Conservation (phyloP, 345 rosid genomes). For the Ricinus communis region DNA sequence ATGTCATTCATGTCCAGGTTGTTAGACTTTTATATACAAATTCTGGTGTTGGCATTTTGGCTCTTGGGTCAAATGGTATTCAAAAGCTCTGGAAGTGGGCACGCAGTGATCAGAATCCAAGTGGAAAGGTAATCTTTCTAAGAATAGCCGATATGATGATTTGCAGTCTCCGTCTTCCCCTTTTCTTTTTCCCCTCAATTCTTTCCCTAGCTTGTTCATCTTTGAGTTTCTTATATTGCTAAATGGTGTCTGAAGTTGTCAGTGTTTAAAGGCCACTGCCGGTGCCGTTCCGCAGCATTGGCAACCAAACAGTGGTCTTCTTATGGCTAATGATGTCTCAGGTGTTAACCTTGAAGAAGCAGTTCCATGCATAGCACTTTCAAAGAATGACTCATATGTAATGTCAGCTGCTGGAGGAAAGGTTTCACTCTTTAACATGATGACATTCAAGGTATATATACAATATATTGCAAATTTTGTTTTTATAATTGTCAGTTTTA, state of each 20-base stretch:
- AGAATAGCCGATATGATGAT: neutral
- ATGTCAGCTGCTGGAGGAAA: slow-evolving; percentile 94
- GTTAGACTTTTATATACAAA: slow-evolving; percentile 87
- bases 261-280: slow-evolving; percentile 65
- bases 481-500: neutral
- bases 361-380: slow-evolving; percentile 86
- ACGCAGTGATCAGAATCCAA: slow-evolving; percentile 71
- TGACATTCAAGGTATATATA: slow-evolving; percentile 73
- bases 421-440: slow-evolving; percentile 86
- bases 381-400: slow-evolving; percentile 89
- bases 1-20: slow-evolving; percentile 45
- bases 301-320: slow-evolving; percentile 92
- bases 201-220: neutral
- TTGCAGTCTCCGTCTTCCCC: neutral
- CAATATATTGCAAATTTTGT: neutral
- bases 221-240: neutral
- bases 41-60: slow-evolving; percentile 77
- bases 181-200: neutral
- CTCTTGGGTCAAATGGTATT: slow-evolving; percentile 73
- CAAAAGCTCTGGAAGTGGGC: slow-evolving; percentile 84
- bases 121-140: slow-evolving; percentile 59
- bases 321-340: slow-evolving; percentile 73
- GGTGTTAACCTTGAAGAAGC: slow-evolving; percentile 82
- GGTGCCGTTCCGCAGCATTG: slow-evolving; percentile 74
- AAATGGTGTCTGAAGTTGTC: slow-evolving; percentile 24